A percentile compares a stretch with the other conserved stretches of the same genome.
Conservation (phyloP, 306 rosid species). For the Cicer arietinum region DNA sequence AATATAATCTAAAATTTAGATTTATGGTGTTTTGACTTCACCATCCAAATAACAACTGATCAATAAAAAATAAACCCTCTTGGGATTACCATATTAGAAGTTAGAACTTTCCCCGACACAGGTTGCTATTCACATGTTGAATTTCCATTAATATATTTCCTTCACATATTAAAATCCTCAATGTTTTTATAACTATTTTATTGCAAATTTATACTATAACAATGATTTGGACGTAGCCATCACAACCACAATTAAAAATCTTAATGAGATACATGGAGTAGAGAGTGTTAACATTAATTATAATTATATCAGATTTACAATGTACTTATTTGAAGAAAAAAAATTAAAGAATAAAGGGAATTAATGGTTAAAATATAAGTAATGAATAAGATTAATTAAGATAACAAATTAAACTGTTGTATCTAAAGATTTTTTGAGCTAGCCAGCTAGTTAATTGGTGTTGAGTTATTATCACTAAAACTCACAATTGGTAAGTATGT, state of each 20-base stretch:
- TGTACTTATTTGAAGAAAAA: background rate
- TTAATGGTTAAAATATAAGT: constrained; percentile 27
- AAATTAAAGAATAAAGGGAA: constrained; percentile 33
- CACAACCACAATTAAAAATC: background rate
- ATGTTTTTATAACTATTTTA: no score
- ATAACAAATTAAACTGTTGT: background rate
- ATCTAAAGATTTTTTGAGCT: constrained; percentile 32
- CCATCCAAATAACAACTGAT: no score
- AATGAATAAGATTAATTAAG: background rate
- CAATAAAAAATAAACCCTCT: no score
- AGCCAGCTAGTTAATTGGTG: background rate
- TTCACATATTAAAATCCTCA: no score
- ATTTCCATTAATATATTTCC: no score
- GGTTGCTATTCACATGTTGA: no score
- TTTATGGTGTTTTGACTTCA: no score
- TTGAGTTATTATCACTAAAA: background rate
- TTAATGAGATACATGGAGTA: background rate
- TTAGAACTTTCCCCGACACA: no score
- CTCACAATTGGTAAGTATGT: constrained; percentile 54
- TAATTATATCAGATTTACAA: constrained; percentile 8
- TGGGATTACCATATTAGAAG: no score
- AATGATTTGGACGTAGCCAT: background rate
- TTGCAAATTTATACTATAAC: background rate
- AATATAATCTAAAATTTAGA: no score
- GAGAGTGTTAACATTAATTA: background rate